Percentiles rank a stretch among this genome's conserved stretches.
Evolutionary conservation across 2,329 filamentous ascomycete genomes (phyloP).

Genomic region (Colletotrichum musae): DNA sequence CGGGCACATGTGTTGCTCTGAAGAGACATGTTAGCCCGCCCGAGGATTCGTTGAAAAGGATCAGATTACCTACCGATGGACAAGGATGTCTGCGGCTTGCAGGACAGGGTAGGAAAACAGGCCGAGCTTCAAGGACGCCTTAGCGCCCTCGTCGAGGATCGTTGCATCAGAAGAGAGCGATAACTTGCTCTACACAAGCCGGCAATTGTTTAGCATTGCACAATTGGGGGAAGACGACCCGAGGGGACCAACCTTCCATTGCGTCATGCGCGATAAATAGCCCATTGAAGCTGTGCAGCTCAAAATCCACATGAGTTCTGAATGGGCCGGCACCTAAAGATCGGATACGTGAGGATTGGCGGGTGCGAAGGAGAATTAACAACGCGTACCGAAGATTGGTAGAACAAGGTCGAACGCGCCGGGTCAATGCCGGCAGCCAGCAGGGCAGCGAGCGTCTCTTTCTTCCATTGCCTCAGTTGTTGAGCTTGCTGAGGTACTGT

Average conservation of each 20-base stretch:
- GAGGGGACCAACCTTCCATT: constrained; percentile 83
- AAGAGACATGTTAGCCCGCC: background rate
- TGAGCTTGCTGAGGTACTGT: constrained; percentile 79
- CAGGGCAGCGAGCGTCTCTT: constrained; percentile 83
- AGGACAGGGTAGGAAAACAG: constrained; percentile 97
- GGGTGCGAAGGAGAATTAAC: background rate
- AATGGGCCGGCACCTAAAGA: constrained; percentile 78
- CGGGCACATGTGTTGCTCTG: constrained; percentile 92
- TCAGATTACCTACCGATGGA: constrained; percentile 79
- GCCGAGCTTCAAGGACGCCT: constrained; percentile 81
- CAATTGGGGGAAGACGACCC: background rate
- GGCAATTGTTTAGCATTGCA: background rate
- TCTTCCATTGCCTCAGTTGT: constrained; percentile 74
- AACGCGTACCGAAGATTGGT: constrained; percentile 75
- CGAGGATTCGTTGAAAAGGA: background rate
- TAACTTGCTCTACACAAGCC: constrained; percentile 77
- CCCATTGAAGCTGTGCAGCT: constrained; percentile 93
- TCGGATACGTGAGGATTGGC: background rate
- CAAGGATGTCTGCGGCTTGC: constrained; percentile 92
- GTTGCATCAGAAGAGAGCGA: constrained; percentile 72
- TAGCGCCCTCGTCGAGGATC: constrained; percentile 70
- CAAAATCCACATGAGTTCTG: constrained; percentile 97
- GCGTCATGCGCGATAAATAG: constrained; percentile 97
- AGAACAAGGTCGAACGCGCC: constrained; percentile 83
- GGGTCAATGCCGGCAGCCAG: constrained; percentile 89